These are phyloP conservation scores for Talaromyces verruculosus DNA, from an alignment of 2,329 filamentous ascomycete genomes.

Conservation along the genomic window DNA sequence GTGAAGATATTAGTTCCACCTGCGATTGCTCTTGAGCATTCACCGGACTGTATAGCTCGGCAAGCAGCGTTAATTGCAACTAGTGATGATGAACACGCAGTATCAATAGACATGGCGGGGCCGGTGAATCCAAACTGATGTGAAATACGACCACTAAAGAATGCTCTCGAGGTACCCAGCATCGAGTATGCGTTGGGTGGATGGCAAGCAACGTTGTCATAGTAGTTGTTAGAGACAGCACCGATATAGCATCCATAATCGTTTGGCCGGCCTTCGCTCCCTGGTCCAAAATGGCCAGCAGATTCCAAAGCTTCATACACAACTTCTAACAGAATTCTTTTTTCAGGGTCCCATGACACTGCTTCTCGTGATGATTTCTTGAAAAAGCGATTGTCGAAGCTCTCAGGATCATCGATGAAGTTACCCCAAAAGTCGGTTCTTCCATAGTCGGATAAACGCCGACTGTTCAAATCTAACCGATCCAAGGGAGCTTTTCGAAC, in stretches of 20 bases:
- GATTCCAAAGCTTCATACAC: conserved; percentile 42
- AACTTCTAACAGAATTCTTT: conserved; percentile 33
- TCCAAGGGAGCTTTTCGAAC: conserved; percentile 21
- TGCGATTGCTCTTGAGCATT: conserved; percentile 30
- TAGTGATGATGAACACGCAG: conserved; percentile 48
- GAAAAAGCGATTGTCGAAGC: conserved; percentile 35
- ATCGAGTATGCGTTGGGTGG: conserved; percentile 22
- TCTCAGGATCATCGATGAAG: conserved; percentile 21
- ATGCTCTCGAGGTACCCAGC: conserved; percentile 38
- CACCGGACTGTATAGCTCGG: conserved; percentile 31
- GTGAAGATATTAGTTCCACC: conserved; percentile 30
- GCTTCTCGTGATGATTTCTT: conserved; percentile 16
- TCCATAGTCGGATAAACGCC: conserved; percentile 20
- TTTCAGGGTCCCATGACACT: conserved; percentile 20
- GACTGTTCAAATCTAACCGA: conserved; percentile 23
- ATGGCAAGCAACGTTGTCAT: conserved; percentile 24
- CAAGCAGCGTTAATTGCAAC: conserved; percentile 39
- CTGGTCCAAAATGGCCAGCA: conserved; percentile 25
- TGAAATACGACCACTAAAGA: conserved; percentile 43
- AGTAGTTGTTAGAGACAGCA: conserved; percentile 29
- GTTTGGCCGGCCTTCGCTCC: conserved; percentile 24
- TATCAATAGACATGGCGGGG: conserved; percentile 48
- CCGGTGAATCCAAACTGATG: conserved; percentile 45
- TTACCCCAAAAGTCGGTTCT: conserved; percentile 24
- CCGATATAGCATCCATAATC: conserved; percentile 33